phyloP scores from a whole-genome alignment of 805 yeast genomes.

The Ogataea salicorniae region DNA sequence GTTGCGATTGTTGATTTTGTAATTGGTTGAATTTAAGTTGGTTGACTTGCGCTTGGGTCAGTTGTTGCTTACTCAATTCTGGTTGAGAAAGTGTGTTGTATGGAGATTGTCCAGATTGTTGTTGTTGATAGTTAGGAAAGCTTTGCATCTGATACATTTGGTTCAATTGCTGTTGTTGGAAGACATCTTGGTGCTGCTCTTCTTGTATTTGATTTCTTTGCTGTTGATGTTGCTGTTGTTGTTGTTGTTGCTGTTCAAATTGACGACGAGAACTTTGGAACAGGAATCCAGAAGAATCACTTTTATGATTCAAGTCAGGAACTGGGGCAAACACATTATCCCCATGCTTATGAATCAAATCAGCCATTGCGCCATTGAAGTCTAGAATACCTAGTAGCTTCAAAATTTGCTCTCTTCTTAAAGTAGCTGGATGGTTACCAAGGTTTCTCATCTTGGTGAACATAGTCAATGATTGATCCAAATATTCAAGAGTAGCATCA shows the following conservation, averaged over 20 bases:
- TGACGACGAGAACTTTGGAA: conserved; percentile 1
- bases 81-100: neutral
- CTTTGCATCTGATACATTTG: neutral
- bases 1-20: neutral
- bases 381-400: conserved; percentile 62
- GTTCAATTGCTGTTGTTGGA: neutral
- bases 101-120: neutral
- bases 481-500: conserved; percentile 63
- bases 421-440: conserved; percentile 77
- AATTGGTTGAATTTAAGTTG: neutral
- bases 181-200: neutral
- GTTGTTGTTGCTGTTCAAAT: neutral
- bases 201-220: conserved; percentile 1
- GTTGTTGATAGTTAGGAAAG: neutral
- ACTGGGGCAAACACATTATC: conserved; percentile 35
- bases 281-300: conserved; percentile 11
- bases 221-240: neutral
- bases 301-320: conserved; percentile 17
- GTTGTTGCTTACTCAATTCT: neutral
- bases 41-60: too few relatives aligned
- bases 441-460: conserved; percentile 71
- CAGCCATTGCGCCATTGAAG: conserved; percentile 59
- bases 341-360: conserved; percentile 52
- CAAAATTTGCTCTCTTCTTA: conserved; percentile 65
- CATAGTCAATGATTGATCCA: conserved; percentile 65